Percentiles rank a stretch among this genome's conserved stretches.
These are phyloP conservation scores for Fusarium euwallaceae DNA, from an alignment of 2,329 filamentous ascomycete genomes.

Conservation along the genomic window DNA sequence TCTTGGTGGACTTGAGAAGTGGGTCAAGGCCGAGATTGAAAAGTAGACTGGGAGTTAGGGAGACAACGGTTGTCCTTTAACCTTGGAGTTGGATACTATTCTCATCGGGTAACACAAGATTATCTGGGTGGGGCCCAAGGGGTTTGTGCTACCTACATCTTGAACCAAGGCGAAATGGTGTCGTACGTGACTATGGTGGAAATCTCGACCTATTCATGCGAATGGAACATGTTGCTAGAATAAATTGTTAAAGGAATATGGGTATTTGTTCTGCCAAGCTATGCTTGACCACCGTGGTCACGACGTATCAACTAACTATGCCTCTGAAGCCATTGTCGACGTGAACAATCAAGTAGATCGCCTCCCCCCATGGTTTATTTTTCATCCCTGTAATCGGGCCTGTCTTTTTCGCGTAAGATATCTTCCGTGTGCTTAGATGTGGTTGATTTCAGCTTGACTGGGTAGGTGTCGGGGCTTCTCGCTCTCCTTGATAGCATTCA, in stretches of 20 bases:
- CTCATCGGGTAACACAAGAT: not conserved
- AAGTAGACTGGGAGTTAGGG: not conserved
- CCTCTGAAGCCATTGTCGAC: not conserved
- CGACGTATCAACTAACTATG: not conserved
- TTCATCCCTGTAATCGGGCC: too few relatives aligned
- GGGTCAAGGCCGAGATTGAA: conserved; percentile 79
- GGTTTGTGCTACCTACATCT: not conserved
- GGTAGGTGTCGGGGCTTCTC: not conserved
- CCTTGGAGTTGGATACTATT: not conserved
- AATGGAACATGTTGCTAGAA: not conserved
- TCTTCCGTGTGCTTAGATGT: not conserved
- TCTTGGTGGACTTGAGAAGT: conserved; percentile 81
- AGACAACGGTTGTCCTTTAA: not conserved
- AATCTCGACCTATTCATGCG: not conserved
- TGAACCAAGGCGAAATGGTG: not conserved
- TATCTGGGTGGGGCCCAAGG: not conserved
- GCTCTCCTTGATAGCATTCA: not conserved
- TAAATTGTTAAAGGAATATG: not conserved
- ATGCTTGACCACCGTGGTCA: not conserved
- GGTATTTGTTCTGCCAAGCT: not conserved
- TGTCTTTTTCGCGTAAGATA: not conserved
- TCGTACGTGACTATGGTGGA: not conserved
- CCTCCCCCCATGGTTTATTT: too few relatives aligned
- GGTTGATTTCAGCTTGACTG: not conserved
- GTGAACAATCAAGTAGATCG: not conserved